Conservation (phyloP, 2,329 filamentous ascomycete genomes). For the Fusarium proliferatum region DNA sequence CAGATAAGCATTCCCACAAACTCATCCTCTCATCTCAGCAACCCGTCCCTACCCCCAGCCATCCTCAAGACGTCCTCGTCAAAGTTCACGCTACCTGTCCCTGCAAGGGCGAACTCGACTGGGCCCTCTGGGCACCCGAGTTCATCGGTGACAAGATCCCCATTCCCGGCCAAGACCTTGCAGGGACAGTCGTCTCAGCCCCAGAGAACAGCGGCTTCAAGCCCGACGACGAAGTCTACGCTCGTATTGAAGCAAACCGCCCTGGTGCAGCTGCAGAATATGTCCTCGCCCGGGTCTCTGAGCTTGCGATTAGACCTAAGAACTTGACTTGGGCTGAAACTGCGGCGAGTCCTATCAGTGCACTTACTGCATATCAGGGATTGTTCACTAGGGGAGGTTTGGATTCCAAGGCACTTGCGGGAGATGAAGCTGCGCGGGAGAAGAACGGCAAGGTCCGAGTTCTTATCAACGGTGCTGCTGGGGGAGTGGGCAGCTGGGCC, state of each 20-base stretch:
- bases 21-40: conserved; percentile 14
- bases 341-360: conserved; percentile 53
- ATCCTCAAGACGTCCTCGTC: conserved; percentile 47
- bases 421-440: not conserved
- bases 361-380: conserved; percentile 55
- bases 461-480: conserved; percentile 23
- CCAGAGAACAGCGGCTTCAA: conserved; percentile 42
- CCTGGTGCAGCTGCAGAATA: conserved; percentile 25
- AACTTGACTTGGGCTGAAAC: conserved; percentile 50
- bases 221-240: conserved; percentile 24
- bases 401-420: not conserved
- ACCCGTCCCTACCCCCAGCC: conserved; percentile 30
- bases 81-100: conserved; percentile 49
- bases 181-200: conserved; percentile 50
- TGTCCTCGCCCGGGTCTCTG: conserved; percentile 28
- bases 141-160: conserved; percentile 40
- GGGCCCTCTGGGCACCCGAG: conserved; percentile 41
- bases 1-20: conserved; percentile 24
- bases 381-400: conserved; percentile 42
- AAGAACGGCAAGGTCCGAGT: conserved; percentile 10
- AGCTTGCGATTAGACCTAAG: conserved; percentile 50
- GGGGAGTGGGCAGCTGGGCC: conserved; percentile 25
- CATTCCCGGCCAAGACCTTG: conserved; percentile 52
- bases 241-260: conserved; percentile 26
- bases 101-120: conserved; percentile 49